These are phyloP conservation scores for Camelina hispida DNA, from an alignment of 345 rosid species.

Conservation along the genomic window DNA sequence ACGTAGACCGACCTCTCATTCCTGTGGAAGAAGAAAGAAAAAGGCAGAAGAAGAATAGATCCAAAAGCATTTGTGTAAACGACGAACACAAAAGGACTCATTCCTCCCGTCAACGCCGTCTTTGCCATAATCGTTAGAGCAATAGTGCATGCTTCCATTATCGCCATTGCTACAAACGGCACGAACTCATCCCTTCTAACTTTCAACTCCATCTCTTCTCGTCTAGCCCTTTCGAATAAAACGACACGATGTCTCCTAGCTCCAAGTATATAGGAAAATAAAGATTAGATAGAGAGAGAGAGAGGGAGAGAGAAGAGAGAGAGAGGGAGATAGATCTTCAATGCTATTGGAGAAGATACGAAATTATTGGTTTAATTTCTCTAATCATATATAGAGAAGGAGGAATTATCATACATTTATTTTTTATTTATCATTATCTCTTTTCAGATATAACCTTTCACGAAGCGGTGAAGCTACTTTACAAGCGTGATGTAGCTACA, in stretches of 20 bases:
- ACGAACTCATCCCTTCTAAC: conserved; percentile 42
- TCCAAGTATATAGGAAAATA: conserved; percentile 40
- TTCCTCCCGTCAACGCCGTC: conserved; percentile 63
- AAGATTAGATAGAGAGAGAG: not conserved
- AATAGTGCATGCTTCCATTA: conserved; percentile 75
- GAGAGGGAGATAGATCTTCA: conserved; percentile 9
- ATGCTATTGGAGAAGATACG: conserved; percentile 31
- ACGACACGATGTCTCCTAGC: conserved; percentile 33
- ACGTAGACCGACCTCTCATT: conserved; percentile 52
- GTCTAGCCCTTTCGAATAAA: conserved; percentile 6
- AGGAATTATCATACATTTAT: conserved; percentile 10
- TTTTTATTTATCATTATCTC: conserved; percentile 33
- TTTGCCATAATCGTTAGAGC: conserved; percentile 73
- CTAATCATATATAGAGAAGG: conserved; percentile 35
- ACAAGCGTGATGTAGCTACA: conserved; percentile 65
- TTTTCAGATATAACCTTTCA: conserved; percentile 57
- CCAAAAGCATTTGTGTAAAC: conserved; percentile 67
- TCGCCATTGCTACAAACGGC: conserved; percentile 65
- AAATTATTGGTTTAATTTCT: conserved; percentile 36
- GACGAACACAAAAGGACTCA: conserved; percentile 82
- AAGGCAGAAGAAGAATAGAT: conserved; percentile 67
- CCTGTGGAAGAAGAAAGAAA: conserved; percentile 61
- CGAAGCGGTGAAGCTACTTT: conserved; percentile 49
- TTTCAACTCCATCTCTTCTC: conserved; percentile 37
- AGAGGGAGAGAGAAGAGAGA: not conserved